These are phyloP conservation scores for Pittosporum tobira DNA, from an alignment of 129 eudicot genomes.

Conservation along the genomic window DNA sequence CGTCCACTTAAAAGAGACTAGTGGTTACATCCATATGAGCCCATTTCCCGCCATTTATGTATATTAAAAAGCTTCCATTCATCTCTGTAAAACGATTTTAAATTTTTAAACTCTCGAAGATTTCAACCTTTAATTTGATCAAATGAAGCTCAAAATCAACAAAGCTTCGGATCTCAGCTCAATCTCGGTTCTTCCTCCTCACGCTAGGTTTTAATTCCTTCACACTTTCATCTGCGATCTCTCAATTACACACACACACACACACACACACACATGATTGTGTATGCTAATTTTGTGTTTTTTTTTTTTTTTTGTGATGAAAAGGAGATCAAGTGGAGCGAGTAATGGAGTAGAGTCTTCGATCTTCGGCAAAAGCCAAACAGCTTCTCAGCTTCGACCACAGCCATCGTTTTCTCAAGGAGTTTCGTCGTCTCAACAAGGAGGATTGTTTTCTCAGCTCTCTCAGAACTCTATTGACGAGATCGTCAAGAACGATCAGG, in stretches of 20 bases:
- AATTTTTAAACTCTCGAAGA: background rate
- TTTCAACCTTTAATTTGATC: background rate
- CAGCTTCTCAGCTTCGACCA: constrained; percentile 41
- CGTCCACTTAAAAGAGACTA: too few relatives aligned
- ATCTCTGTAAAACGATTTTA: background rate
- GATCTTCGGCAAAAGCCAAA: constrained; percentile 45
- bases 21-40: background rate
- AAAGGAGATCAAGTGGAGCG: constrained; percentile 40
- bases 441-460: constrained; percentile 69
- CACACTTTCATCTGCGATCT: background rate
- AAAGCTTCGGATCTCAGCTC: constrained; percentile 61
- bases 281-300: constrained; percentile 5
- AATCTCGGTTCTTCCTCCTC: constrained; percentile 65
- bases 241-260: too few relatives aligned
- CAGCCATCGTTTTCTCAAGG: constrained; percentile 86
- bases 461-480: constrained; percentile 49
- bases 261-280: too few relatives aligned
- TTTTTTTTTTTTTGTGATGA: too few relatives aligned
- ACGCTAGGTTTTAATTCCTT: constrained; percentile 34
- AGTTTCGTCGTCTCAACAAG: constrained; percentile 66
- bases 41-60: constrained; percentile 3
- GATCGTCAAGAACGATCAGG: constrained; percentile 20
- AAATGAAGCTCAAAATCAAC: constrained; percentile 26
- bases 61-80: too few relatives aligned
- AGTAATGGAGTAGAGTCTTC: constrained; percentile 51